Evolutionary conservation across 768 basidiomycete species (phyloP).

Genomic region (Boletus subcaerulescens): DNA sequence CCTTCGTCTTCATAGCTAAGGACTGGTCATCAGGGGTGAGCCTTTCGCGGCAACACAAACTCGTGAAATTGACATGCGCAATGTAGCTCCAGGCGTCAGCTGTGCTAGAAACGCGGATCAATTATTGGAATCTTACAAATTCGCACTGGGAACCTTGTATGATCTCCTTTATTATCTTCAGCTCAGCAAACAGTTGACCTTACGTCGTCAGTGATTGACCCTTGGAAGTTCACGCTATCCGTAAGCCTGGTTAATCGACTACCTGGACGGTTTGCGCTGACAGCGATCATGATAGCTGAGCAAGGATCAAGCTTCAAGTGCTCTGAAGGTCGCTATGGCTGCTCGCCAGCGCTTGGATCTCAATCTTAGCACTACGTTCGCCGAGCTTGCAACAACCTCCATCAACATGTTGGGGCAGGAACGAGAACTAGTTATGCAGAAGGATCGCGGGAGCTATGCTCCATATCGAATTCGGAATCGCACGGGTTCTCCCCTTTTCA

Average conservation of each 20-base stretch:
- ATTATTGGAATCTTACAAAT: constrained; percentile 95
- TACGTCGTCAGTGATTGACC: constrained; percentile 72
- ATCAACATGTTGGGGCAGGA: constrained; percentile 74
- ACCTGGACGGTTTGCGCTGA: constrained; percentile 11
- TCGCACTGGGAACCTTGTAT: constrained; percentile 96
- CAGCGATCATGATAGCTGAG: constrained; percentile 41
- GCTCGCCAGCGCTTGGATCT: constrained; percentile 85
- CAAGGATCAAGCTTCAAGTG: constrained; percentile 48
- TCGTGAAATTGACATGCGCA: not conserved
- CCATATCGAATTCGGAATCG: constrained; percentile 92
- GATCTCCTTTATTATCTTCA: constrained; percentile 23
- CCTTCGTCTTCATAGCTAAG: constrained; percentile 76
- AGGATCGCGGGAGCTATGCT: constrained; percentile 82
- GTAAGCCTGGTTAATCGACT: constrained; percentile 36
- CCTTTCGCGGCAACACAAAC: not conserved
- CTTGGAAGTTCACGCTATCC: constrained; percentile 82
- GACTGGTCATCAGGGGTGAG: constrained; percentile 94
- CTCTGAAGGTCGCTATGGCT: constrained; percentile 57
- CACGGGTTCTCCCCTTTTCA: constrained; percentile 78
- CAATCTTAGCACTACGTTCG: constrained; percentile 88
- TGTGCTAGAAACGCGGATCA: constrained; percentile 77
- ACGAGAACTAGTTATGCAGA: constrained; percentile 66
- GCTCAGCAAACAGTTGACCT: constrained; percentile 9
- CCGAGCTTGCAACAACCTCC: constrained; percentile 77
- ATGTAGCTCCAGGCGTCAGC: constrained; percentile 79